Base-by-base conservation (phyloP, 192 early-diverging fungal genomes). In the Cladochytrium replicatum region DNA sequence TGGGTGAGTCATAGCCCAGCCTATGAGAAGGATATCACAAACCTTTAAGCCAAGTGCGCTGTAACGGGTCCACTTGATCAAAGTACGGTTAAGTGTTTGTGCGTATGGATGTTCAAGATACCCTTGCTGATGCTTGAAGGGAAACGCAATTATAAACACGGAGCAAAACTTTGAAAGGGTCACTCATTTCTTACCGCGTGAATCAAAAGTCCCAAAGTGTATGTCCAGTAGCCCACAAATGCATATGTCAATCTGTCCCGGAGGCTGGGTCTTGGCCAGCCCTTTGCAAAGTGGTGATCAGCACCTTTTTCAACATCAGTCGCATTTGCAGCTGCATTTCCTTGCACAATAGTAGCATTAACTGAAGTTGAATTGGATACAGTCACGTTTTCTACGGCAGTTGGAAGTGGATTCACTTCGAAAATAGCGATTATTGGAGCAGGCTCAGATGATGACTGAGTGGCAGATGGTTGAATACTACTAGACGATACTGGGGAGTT, bases 231-330 rank as follows among this genome's bases (percentile, higher is more conserved):
- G 2, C 85, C 85, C 22, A 81, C 49, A 3, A 72, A 19, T 19
- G 80, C 72, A 29, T 74, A 75, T 2, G 71, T 58, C 58, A 4
- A 78, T 48, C 4, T 72, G 60, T 42, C 87, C 82, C 2, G 80
- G 61, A 22, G 63, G 13, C 42, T 34, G 7, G n/a, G n/a, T n/a
- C n/a, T n/a, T n/a, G n/a, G n/a, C n/a, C n/a, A n/a, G n/a, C n/a
- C n/a, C n/a, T n/a, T n/a, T n/a, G n/a, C n/a, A n/a, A n/a, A n/a
- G n/a, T n/a, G n/a, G n/a, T n/a, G n/a, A n/a, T n/a, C n/a, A n/a
- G n/a, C n/a, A n/a, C n/a, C n/a, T n/a, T n/a, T n/a, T n/a, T n/a
- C n/a, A n/a, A n/a, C n/a, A n/a, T n/a, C 38, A 6, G 56, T 31
- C 26, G 52, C 53, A 2, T 56, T 46, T 22, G 38, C 26, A 7